Evolutionary conservation across 2,329 filamentous ascomycete species (phyloP), one percentile per base, ranked within the genome.

Genomic region (Aspergillus proliferans): DNA sequence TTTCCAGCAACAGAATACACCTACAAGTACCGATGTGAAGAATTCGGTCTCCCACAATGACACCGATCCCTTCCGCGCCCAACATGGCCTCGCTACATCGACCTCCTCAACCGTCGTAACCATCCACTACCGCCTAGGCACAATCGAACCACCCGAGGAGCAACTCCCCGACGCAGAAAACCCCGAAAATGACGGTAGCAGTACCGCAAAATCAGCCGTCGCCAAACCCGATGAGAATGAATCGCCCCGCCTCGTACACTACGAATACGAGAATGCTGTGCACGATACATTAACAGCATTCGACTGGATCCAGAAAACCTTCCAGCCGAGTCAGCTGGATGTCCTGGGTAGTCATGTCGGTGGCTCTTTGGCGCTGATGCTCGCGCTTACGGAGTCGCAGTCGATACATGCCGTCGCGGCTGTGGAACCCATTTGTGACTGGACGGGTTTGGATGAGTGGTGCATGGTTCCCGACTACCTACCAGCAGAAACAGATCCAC

Each of bases 341-440:
- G 50, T 71, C 22, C 58, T 63, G 51, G 69, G 69, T 15, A 63
- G 56, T 1, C 65, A 70, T 47, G 56, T 71, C 22, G 69, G 69
- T 21, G 72, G 71, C 15, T 72, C 70, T 0, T 50, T 75, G 45
- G 70, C 71, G 3, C 51, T 71, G 2, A 72, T 71, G 67, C 63
- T 75, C 9, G 65, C 71, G 0, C 59, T 75, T 15, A 74, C 69
- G 8, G 69, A 72, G 53, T 56, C 68, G 1, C 56, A 58, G 44
- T 60, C 55, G 8, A 51, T 72, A 18, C 54, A 58, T 26, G 65
- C 66, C 8, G 57, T 70, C 34, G 65, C 67, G 4, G 62, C 65
- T 0, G 21, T 63, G 6, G 62, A 69, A 12, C 69, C 69, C 0
- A 46, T 71, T 3, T 70, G 67, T 28, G 68, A 72, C 51, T 72